Evolutionary conservation across 768 basidiomycete species (phyloP).

Genomic region (Dacryopinax spathularia): DNA sequence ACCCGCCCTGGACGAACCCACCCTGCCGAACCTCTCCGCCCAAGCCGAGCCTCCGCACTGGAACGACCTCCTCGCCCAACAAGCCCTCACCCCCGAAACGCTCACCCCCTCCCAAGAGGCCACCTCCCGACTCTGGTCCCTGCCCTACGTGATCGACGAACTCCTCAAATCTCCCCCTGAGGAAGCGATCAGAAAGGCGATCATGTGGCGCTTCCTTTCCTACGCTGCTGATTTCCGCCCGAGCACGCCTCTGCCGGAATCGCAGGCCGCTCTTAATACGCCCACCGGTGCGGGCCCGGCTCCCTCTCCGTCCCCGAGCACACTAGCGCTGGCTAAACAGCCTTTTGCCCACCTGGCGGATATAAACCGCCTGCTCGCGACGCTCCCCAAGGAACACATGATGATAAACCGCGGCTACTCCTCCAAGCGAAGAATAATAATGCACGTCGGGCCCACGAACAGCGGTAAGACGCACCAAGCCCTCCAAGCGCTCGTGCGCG

Average conservation of each 20-base stretch:
- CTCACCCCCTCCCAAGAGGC: background rate
- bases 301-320: too few species aligned
- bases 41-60: too few species aligned
- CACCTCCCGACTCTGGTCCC: background rate
- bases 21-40: too few species aligned
- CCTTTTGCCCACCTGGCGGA: background rate
- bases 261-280: too few species aligned
- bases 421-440: slow-evolving; percentile 61
- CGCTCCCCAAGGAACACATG: slow-evolving; percentile 8
- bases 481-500: slow-evolving; percentile 68
- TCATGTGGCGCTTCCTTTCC: background rate
- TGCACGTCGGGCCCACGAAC: slow-evolving; percentile 97
- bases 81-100: background rate
- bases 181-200: background rate
- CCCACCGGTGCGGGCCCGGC: too few species aligned
- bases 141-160: background rate
- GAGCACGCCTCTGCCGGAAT: too few species aligned
- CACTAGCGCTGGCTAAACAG: too few species aligned
- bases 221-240: too few species aligned
- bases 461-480: slow-evolving; percentile 95
- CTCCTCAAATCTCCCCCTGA: background rate
- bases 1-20: too few species aligned
- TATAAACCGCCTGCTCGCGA: background rate
- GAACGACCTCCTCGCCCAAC: background rate
- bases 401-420: slow-evolving; percentile 33